phyloP scores from a whole-genome alignment of 2,329 filamentous ascomycete genomes.

The Fusarium anthophilum region DNA sequence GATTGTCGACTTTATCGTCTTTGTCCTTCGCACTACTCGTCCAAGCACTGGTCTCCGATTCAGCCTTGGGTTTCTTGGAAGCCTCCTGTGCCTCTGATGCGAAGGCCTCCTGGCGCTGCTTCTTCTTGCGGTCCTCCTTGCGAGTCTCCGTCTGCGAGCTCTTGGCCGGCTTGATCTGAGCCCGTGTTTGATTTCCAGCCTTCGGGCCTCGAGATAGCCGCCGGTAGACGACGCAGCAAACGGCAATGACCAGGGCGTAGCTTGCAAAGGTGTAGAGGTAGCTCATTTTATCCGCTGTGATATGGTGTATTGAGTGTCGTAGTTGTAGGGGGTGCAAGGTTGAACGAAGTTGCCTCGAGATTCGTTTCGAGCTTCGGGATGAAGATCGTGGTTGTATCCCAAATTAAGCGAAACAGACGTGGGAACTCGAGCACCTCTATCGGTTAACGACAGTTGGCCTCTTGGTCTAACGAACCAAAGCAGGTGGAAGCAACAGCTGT shows the following conservation, averaged over 20 bases:
- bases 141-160: conserved; percentile 45
- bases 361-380: conserved; percentile 16
- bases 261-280: conserved; percentile 50
- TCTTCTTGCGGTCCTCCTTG: conserved; percentile 57
- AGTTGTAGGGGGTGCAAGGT: conserved; percentile 17
- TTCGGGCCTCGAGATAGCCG: conserved; percentile 47
- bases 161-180: conserved; percentile 45
- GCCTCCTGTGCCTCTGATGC: conserved; percentile 49
- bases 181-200: conserved; percentile 44
- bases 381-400: conserved; percentile 10
- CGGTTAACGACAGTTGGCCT: conserved; percentile 2
- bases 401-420: conserved; percentile 6
- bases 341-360: conserved; percentile 14
- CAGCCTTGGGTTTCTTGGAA: conserved; percentile 51
- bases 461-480: conserved; percentile 1
- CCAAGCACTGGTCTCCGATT: conserved; percentile 42
- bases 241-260: conserved; percentile 50
- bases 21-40: conserved; percentile 45
- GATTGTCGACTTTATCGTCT: conserved; percentile 70
- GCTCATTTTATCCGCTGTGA: conserved; percentile 49
- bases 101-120: conserved; percentile 57
- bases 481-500: conserved; percentile 5
- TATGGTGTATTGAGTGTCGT: conserved; percentile 17
- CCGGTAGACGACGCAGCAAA: conserved; percentile 50
- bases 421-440: conserved; percentile 2